Base-by-base conservation (phyloP, 2,329 filamentous ascomycete species). In the Aspergillus ustus region DNA sequence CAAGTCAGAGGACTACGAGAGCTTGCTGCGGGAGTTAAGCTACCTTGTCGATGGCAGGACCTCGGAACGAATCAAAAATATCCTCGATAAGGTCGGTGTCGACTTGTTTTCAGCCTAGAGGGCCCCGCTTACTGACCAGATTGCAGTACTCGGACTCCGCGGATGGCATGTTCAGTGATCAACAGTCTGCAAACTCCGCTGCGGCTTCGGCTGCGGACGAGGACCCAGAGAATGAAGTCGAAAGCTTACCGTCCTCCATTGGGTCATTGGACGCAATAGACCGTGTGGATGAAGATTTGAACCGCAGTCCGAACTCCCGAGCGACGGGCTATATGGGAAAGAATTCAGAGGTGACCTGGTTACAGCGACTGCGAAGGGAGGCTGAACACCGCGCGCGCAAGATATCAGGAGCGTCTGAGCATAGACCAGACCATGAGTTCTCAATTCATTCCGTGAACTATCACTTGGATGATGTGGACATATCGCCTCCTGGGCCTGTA, bases 301-400 rank as follows among this genome's bases (percentile, higher is more conserved):
- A 79, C 20, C 72, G 76, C 49, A 73, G 65, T 57, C 72, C 75
- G 63, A 63, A 70, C 45, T 70, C 75, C 2, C 67, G 76, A 57
- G 73, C 75, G 7, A 80, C 77, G 1, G 77, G 78, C 1, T 81
- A 77, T 62, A 77, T 80, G 70, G 80, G 80, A 3, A 81, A 81
- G 61, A 80, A 79, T 45, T 81, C 79, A 0, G 79, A 81, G 57
- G 67, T 80, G 15, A 80, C 75, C 15, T 82, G 80, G 80, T 74
- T 81, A 67, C 78, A 81, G 62, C 72, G 77, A 43, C 62, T 81
- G 25, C 74, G 73, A 7, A 67, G 70, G 69, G 74, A 81, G 69
- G 71, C 76, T 60, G 72, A 74, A 43, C 68, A 78, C 65, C 68
- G 75, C 50, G 62, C 66, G 9, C 71, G 60, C 60, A 70, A 68